Evolutionary conservation across 768 basidiomycete species (phyloP).

Genomic region (Mycena rebaudengoi): DNA sequence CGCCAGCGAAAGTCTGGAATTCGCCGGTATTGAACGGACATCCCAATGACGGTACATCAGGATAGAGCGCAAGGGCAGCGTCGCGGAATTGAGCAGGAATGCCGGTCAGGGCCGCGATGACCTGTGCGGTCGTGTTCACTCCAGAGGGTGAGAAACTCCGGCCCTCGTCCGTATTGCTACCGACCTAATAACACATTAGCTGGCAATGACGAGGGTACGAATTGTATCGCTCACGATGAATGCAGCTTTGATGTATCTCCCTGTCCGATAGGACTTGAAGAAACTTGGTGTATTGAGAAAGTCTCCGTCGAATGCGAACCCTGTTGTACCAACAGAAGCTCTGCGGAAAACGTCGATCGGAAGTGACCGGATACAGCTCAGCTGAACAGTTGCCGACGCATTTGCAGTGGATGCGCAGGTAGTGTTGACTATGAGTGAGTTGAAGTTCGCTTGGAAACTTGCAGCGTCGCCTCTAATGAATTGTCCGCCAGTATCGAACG

Average conservation of each 20-base stretch:
- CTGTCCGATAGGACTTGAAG: slow-evolving; percentile 13
- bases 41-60: slow-evolving; percentile 21
- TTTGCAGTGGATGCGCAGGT: slow-evolving; percentile 15
- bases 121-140: slow-evolving; percentile 20
- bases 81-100: slow-evolving; percentile 5
- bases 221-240: slow-evolving; percentile 9
- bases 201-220: not conserved
- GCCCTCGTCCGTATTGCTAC: slow-evolving; percentile 25
- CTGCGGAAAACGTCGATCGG: slow-evolving; percentile 24
- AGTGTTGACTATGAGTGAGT: slow-evolving; percentile 19
- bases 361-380: slow-evolving; percentile 18
- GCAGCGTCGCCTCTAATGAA: slow-evolving; percentile 2
- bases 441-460: slow-evolving; percentile 8
- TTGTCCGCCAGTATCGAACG: slow-evolving; percentile 12
- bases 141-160: not conserved
- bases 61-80: slow-evolving; percentile 13
- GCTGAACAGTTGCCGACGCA: slow-evolving; percentile 4
- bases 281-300: slow-evolving; percentile 13
- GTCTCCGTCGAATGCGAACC: slow-evolving; percentile 20
- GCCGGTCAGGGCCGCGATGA: not conserved
- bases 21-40: slow-evolving; percentile 26
- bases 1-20: slow-evolving; percentile 7
- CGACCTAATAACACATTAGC: not conserved
- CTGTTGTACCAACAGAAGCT: slow-evolving; percentile 14
- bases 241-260: slow-evolving; percentile 19